A percentile compares a stretch with the other conserved stretches of the same genome.
Evolutionary conservation across 352 stramenopile genomes (phyloP).

Genomic region (Phytophthora crassamura): DNA sequence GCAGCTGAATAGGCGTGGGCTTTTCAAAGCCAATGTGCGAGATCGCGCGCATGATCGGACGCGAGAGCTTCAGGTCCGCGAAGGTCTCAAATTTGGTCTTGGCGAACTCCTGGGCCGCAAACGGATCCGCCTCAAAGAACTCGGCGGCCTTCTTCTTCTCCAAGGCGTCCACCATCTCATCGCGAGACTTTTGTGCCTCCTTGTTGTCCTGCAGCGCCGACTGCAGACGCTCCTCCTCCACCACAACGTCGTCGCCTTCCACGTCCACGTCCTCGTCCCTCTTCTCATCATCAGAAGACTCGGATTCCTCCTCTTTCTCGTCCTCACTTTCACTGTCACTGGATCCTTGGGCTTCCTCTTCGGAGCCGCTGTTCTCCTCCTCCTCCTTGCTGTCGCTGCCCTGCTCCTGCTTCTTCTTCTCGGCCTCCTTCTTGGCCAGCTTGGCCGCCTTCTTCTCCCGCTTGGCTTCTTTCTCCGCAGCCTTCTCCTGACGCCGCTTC

Average conservation of each 20-base stretch:
- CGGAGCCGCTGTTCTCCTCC: constrained; percentile 15
- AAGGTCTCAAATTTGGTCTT: constrained; percentile 94
- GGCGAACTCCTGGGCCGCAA: constrained; percentile 75
- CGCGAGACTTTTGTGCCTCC: constrained; percentile 54
- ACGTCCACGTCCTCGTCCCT: constrained; percentile 58
- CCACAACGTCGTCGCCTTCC: constrained; percentile 70
- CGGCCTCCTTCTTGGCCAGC: constrained; percentile 36
- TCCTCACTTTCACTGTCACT: constrained; percentile 41
- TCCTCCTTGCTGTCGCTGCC: constrained; percentile 25
- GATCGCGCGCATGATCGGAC: constrained; percentile 96
- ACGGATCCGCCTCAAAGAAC: constrained; percentile 86
- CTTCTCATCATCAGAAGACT: constrained; percentile 42
- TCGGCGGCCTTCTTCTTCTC: constrained; percentile 83
- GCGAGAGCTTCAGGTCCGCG: constrained; percentile 96
- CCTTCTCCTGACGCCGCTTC: constrained; percentile 80
- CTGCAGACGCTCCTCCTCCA: constrained; percentile 79
- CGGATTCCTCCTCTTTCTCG: constrained; percentile 43
- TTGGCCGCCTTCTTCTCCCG: constrained; percentile 57
- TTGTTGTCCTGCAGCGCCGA: constrained; percentile 66
- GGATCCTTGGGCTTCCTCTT: constrained; percentile 12
- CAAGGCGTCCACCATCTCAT: constrained; percentile 75
- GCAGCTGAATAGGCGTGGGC: constrained; percentile 95
- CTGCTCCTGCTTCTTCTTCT: constrained; percentile 36
- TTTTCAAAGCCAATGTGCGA: constrained; percentile 97
- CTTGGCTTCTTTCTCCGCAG: constrained; percentile 63